Evolutionary conservation across 2,329 filamentous ascomycete genomes (phyloP).

Genomic region (Trichoderma breve): DNA sequence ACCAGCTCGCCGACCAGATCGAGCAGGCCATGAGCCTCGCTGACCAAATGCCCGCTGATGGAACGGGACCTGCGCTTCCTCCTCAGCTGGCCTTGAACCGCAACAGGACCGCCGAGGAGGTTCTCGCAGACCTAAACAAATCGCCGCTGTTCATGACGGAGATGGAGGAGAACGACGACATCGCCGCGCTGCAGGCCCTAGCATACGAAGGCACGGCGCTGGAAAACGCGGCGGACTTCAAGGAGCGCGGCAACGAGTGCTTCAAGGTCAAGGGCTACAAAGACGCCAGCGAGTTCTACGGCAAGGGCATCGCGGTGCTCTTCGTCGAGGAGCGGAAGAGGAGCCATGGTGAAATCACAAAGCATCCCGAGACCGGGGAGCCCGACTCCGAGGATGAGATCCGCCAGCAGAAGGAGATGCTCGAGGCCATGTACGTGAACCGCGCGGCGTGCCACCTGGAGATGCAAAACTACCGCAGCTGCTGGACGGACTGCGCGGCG

Average conservation of each 20-base stretch:
- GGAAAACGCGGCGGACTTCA: slow-evolving; percentile 81
- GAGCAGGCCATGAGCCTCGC: slow-evolving; percentile 34
- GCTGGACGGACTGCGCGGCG: slow-evolving; percentile 78
- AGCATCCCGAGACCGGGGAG: slow-evolving; percentile 29
- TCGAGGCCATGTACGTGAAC: slow-evolving; percentile 81
- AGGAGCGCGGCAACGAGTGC: slow-evolving; percentile 87
- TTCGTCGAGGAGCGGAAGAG: slow-evolving; percentile 60
- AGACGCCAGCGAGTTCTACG: slow-evolving; percentile 90
- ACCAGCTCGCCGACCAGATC: slow-evolving; percentile 45
- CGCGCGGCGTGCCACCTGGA: slow-evolving; percentile 87
- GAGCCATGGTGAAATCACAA: slow-evolving; percentile 38
- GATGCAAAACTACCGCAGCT: slow-evolving; percentile 82
- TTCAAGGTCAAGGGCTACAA: slow-evolving; percentile 71
- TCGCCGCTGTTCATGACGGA: slow-evolving; percentile 94
- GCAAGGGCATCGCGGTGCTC: slow-evolving; percentile 76
- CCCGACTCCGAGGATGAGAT: slow-evolving; percentile 53
- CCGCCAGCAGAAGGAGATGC: slow-evolving; percentile 58
- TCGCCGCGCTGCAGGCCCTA: slow-evolving; percentile 85
- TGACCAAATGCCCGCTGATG: slow-evolving; percentile 23
- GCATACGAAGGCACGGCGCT: slow-evolving; percentile 88
- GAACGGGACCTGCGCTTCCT: slow-evolving; percentile 45
- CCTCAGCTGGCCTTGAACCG: slow-evolving; percentile 41
- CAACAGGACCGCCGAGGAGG: slow-evolving; percentile 53
- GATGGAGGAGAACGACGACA: slow-evolving; percentile 77
- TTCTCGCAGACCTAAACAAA: slow-evolving; percentile 56